These are phyloP conservation scores for Cyberlindnera maclurae DNA, from an alignment of 805 yeast genomes.

Conservation along the genomic window DNA sequence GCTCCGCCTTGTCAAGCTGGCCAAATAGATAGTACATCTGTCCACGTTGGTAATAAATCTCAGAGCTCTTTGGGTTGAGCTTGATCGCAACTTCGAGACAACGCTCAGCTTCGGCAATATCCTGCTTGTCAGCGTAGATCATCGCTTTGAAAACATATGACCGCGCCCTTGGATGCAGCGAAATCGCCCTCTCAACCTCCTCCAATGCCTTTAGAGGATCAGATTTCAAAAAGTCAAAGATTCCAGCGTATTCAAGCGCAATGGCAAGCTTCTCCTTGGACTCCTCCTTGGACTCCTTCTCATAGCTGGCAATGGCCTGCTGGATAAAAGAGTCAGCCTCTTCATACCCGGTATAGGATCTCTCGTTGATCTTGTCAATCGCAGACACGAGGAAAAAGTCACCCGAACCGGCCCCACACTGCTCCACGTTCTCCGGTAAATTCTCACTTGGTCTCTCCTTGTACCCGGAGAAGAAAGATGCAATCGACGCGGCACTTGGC, in stretches of 20 bases:
- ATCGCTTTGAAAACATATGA: conserved; percentile 78
- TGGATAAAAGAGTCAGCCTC: conserved; percentile 35
- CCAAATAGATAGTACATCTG: conserved; percentile 82
- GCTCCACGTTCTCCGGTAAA: conserved; percentile 27
- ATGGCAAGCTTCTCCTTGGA: conserved; percentile 44
- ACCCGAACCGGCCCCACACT: conserved; percentile 40
- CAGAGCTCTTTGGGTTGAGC: conserved; percentile 65
- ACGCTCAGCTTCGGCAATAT: conserved; percentile 56
- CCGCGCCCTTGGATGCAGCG: conserved; percentile 68
- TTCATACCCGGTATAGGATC: conserved; percentile 32
- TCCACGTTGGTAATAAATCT: conserved; percentile 89
- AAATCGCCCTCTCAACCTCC: conserved; percentile 59
- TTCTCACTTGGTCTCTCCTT: conserved; percentile 42
- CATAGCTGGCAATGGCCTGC: conserved; percentile 50
- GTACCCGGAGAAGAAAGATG: conserved; percentile 88
- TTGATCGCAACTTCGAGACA: conserved; percentile 69
- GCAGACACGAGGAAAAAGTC: conserved; percentile 62
- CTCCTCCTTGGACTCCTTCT: conserved; percentile 19
- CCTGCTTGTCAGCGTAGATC: conserved; percentile 74
- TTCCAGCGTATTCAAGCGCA: conserved; percentile 79
- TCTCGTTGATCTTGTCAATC: conserved; percentile 44
- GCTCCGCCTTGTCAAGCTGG: conserved; percentile 64
- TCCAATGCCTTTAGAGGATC: conserved; percentile 59
- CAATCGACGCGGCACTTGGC: conserved; percentile 78
- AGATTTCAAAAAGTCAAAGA: conserved; percentile 75